Evolutionary conservation across 2,329 filamentous ascomycete species (phyloP).

Genomic region (Penicillium carneum): DNA sequence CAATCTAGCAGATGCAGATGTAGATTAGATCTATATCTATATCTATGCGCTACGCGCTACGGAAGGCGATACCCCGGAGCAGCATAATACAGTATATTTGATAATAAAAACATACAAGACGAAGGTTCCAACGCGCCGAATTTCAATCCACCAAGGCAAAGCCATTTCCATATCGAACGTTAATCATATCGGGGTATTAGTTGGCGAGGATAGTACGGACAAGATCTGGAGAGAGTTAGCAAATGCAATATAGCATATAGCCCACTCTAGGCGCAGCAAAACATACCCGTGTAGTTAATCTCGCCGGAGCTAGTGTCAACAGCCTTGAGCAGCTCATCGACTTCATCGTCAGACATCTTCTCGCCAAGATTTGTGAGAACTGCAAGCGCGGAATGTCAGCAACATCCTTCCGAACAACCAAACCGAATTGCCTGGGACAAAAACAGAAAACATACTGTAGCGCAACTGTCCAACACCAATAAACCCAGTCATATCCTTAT

Average conservation of each 20-base stretch:
- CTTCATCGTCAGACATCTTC: conserved; percentile 99
- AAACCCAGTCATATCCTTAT: conserved; percentile 98
- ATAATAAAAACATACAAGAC: conserved; percentile 23
- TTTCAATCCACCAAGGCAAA: conserved; percentile 16
- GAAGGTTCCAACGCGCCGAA: conserved; percentile 19
- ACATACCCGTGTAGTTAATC: conserved; percentile 93
- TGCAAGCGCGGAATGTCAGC: conserved; percentile 32
- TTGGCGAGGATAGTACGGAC: conserved; percentile 87
- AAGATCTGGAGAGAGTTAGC: conserved; percentile 64
- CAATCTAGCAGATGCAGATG: background rate
- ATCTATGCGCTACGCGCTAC: background rate
- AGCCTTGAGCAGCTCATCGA: conserved; percentile 97
- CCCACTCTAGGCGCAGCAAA: background rate
- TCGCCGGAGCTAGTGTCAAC: conserved; percentile 95
- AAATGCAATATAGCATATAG: background rate
- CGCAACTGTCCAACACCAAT: conserved; percentile 97
- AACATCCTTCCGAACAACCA: background rate
- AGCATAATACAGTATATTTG: conserved; percentile 21
- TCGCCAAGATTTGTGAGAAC: conserved; percentile 97
- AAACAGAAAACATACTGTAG: conserved; percentile 65
- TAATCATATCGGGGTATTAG: conserved; percentile 55
- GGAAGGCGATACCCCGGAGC: conserved; percentile 4
- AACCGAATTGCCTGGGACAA: background rate
- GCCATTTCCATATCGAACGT: conserved; percentile 29
- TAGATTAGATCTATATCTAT: background rate